These are phyloP conservation scores for Hypholoma fasciculare DNA, from an alignment of 768 basidiomycete species.

Conservation along the genomic window DNA sequence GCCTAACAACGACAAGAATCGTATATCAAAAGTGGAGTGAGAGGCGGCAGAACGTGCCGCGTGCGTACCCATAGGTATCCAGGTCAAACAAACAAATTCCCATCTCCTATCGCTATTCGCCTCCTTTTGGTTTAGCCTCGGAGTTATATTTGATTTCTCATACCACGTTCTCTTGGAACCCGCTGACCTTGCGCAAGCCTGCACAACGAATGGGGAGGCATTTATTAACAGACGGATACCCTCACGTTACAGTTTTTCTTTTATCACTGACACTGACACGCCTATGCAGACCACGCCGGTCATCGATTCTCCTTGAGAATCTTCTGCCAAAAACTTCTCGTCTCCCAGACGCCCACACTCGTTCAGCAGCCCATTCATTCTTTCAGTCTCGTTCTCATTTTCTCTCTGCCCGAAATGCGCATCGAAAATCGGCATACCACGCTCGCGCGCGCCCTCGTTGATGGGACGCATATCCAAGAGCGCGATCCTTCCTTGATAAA, in stretches of 20 bases:
- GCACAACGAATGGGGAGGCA: background rate
- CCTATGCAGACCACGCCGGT: background rate
- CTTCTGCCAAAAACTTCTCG: slow-evolving; percentile 1
- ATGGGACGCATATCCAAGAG: background rate
- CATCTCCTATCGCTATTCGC: background rate
- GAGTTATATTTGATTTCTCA: slow-evolving; percentile 2
- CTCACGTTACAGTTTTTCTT: background rate
- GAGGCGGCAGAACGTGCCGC: background rate
- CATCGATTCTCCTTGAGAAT: slow-evolving; percentile 3
- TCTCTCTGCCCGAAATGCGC: background rate
- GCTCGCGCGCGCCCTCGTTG: background rate
- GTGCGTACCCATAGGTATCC: background rate
- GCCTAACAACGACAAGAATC: background rate
- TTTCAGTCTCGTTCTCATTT: background rate
- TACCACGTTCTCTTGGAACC: slow-evolving; percentile 1
- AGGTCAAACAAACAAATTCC: background rate
- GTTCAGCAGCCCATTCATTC: background rate
- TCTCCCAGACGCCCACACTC: slow-evolving; percentile 9
- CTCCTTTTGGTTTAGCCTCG: slow-evolving; percentile 5
- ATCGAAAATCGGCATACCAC: background rate
- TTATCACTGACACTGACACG: background rate
- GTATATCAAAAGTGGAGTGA: slow-evolving; percentile 8
- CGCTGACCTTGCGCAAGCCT: background rate
- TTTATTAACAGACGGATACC: slow-evolving; percentile 6
- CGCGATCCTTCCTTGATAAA: slow-evolving; percentile 6